A percentile compares a stretch with the other conserved stretches of the same genome.
Evolutionary conservation across 2,329 filamentous ascomycete genomes (phyloP).

Genomic region (Bertia moriformis): DNA sequence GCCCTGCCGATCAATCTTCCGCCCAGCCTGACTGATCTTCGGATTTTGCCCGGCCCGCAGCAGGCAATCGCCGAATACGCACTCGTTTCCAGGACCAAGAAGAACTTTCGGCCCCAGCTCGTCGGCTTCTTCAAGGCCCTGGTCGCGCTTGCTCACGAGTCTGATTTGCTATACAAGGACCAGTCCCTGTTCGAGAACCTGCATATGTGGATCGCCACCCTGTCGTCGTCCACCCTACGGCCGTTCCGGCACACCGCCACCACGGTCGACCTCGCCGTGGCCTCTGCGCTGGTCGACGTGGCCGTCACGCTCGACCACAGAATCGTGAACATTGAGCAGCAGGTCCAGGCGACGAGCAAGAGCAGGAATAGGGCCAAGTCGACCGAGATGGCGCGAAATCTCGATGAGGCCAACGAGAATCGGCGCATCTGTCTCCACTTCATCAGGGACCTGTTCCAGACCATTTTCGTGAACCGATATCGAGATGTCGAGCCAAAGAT

Average conservation of each 20-base stretch:
- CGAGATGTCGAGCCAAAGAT: slow-evolving; percentile 85
- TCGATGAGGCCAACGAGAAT: slow-evolving; percentile 56
- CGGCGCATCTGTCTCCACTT: slow-evolving; percentile 56
- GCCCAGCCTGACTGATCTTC: background rate
- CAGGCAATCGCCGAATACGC: slow-evolving; percentile 82
- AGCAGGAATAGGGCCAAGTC: slow-evolving; percentile 67
- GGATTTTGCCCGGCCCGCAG: slow-evolving; percentile 20
- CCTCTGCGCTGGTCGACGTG: slow-evolving; percentile 61
- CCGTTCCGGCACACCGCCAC: slow-evolving; percentile 92
- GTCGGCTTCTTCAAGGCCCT: slow-evolving; percentile 67
- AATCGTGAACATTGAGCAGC: slow-evolving; percentile 63
- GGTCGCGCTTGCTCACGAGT: slow-evolving; percentile 65
- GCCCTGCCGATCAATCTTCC: background rate
- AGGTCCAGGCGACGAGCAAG: slow-evolving; percentile 58
- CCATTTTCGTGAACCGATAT: slow-evolving; percentile 88
- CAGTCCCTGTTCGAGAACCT: slow-evolving; percentile 72
- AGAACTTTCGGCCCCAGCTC: slow-evolving; percentile 65
- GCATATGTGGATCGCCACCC: slow-evolving; percentile 73
- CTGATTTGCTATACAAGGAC: slow-evolving; percentile 68
- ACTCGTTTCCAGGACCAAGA: slow-evolving; percentile 67
- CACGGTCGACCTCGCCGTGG: slow-evolving; percentile 66
- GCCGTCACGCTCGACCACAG: slow-evolving; percentile 57
- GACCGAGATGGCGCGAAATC: slow-evolving; percentile 55
- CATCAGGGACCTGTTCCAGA: slow-evolving; percentile 78
- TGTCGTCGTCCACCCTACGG: slow-evolving; percentile 76